Evolutionary conservation across 2,329 filamentous ascomycete genomes (phyloP).

Genomic region (Hansfordia pulvinata): DNA sequence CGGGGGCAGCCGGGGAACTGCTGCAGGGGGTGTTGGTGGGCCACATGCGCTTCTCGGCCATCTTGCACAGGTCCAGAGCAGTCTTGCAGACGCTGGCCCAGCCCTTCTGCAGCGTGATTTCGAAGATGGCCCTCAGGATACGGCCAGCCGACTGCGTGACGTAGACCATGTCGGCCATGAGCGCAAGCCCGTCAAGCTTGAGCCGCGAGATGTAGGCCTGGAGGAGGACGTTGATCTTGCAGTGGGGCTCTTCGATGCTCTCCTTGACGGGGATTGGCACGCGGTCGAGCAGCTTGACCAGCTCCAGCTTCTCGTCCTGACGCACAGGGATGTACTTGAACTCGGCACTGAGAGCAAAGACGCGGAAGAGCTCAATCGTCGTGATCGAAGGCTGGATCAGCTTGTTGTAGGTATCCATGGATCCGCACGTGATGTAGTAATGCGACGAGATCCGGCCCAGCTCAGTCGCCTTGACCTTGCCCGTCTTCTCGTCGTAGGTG

Average conservation of each 20-base stretch:
- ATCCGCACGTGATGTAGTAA: constrained; percentile 94
- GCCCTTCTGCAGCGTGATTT: constrained; percentile 93
- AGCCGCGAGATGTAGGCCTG: constrained; percentile 95
- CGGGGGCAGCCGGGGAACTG: constrained; percentile 75
- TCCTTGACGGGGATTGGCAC: constrained; percentile 97
- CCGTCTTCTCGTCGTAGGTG: constrained; percentile 91
- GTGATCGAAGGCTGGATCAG: constrained; percentile 88
- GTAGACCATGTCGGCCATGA: constrained; percentile 98
- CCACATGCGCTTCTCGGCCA: constrained; percentile 99
- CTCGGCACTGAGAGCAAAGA: constrained; percentile 91
- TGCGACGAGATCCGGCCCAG: constrained; percentile 92
- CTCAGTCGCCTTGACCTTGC: constrained; percentile 80
- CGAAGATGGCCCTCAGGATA: constrained; percentile 89
- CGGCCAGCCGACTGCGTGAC: constrained; percentile 95
- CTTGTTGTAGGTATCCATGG: constrained; percentile 94
- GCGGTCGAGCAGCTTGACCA: constrained; percentile 77
- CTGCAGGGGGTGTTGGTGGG: constrained; percentile 88
- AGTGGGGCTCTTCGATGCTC: constrained; percentile 88
- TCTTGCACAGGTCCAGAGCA: constrained; percentile 90
- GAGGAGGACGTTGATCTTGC: constrained; percentile 94
- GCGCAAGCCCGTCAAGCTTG: constrained; percentile 80
- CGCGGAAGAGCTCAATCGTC: constrained; percentile 88
- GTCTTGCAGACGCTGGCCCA: constrained; percentile 91
- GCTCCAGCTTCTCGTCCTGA: constrained; percentile 92
- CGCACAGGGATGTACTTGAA: constrained; percentile 98